These are phyloP conservation scores for Sordariomycetes sp. DNA, from an alignment of 2,329 filamentous ascomycete genomes.

Conservation along the genomic window DNA sequence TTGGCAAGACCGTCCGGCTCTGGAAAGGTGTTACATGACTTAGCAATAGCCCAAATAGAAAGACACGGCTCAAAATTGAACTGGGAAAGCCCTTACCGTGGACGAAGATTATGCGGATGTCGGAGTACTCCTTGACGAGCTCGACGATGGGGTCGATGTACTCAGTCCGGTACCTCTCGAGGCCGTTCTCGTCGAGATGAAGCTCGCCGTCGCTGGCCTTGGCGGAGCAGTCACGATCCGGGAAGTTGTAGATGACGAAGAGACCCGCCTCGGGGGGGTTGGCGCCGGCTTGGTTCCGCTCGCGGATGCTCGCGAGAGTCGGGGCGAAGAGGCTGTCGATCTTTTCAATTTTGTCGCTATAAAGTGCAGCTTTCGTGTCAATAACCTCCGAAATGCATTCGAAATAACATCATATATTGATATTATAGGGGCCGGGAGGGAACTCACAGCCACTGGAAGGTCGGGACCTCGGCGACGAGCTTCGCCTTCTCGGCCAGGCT, in stretches of 20 bases:
- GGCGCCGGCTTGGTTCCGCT: slow-evolving; percentile 19
- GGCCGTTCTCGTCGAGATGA: slow-evolving; percentile 32
- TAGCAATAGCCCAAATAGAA: not conserved
- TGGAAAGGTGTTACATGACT: slow-evolving; percentile 7
- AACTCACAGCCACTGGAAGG: slow-evolving; percentile 29
- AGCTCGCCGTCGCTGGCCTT: slow-evolving; percentile 44
- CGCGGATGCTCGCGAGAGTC: slow-evolving; percentile 29
- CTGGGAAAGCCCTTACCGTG: not conserved
- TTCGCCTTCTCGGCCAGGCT: slow-evolving; percentile 37
- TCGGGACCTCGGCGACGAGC: slow-evolving; percentile 36
- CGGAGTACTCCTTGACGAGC: slow-evolving; percentile 26
- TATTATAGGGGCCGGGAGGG: not conserved
- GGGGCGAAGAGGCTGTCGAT: slow-evolving; percentile 20
- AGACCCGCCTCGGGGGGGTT: slow-evolving; percentile 26
- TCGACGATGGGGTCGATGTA: slow-evolving; percentile 37
- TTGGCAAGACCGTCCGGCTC: slow-evolving; percentile 47
- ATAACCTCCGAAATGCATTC: not conserved
- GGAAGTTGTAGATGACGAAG: slow-evolving; percentile 41
- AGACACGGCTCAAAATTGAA: not conserved
- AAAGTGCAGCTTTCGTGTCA: not conserved
- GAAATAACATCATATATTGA: not conserved
- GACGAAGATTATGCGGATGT: slow-evolving; percentile 24
- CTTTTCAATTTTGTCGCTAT: slow-evolving; percentile 34
- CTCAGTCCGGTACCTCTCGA: slow-evolving; percentile 34
- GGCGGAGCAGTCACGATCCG: slow-evolving; percentile 44